Percentiles rank a stretch among this genome's conserved stretches.
phyloP scores from a whole-genome alignment of 306 rosid species.

The Sicyos baderoa region DNA sequence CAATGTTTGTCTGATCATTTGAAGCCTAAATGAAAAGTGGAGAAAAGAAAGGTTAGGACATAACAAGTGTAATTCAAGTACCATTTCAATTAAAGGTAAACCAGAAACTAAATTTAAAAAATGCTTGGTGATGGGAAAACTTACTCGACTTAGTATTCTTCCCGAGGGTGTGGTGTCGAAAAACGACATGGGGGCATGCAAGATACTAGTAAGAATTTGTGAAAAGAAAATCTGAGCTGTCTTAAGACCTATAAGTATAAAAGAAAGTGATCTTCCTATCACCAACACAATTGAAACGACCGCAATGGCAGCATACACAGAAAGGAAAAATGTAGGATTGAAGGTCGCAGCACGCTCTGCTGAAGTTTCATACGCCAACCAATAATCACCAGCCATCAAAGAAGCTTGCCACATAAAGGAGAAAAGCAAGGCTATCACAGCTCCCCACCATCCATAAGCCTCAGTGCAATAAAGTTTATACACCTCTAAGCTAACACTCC shows the following conservation, averaged over 20 bases:
- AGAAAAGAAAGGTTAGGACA: not conserved
- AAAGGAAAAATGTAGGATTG: not conserved
- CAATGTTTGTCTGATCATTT: constrained; percentile 82
- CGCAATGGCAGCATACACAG: not conserved
- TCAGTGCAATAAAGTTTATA: constrained; percentile 63
- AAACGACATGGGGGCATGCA: constrained; percentile 75
- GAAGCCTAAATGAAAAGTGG: constrained; percentile 34
- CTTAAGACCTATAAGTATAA: constrained; percentile 54
- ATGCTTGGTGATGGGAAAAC: not conserved
- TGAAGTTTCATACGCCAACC: constrained; percentile 82
- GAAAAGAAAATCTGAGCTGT: constrained; percentile 64
- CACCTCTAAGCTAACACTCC: constrained; percentile 75
- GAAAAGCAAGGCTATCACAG: constrained; percentile 55
- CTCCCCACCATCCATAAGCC: constrained; percentile 51
- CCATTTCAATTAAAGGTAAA: not conserved
- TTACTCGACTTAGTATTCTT: constrained; percentile 71
- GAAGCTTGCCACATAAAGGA: constrained; percentile 63
- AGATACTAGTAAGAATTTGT: constrained; percentile 64
- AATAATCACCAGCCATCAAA: constrained; percentile 79
- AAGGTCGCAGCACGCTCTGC: constrained; percentile 20
- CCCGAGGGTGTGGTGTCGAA: constrained; percentile 86
- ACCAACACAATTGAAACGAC: constrained; percentile 52
- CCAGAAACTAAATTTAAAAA: not conserved
- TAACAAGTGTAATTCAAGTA: not conserved
- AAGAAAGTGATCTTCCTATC: constrained; percentile 54